Percentiles rank a stretch among this genome's conserved stretches.
Conservation (phyloP, 306 rosid genomes). For the Potentilla sterilis region DNA sequence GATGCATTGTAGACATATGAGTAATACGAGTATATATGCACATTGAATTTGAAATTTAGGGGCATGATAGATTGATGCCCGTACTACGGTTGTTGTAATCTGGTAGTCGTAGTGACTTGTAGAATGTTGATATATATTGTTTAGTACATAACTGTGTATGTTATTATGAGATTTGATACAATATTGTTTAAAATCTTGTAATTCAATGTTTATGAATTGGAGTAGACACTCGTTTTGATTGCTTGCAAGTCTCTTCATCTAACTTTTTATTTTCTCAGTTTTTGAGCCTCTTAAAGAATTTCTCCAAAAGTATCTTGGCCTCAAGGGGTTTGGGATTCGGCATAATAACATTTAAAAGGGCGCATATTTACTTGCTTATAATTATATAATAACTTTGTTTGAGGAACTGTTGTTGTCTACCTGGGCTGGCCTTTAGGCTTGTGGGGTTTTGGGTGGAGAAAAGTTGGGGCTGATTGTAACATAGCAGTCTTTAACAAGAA, state of each 20-base stretch:
- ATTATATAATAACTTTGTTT: neutral
- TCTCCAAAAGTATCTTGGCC: neutral
- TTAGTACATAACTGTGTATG: neutral
- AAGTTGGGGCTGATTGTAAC: neutral
- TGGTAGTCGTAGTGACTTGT: neutral
- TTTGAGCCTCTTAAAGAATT: neutral
- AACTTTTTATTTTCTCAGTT: neutral
- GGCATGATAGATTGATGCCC: neutral
- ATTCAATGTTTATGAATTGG: neutral
- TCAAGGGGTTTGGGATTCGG: neutral
- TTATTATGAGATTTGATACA: neutral
- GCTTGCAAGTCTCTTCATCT: neutral
- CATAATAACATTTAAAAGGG: neutral
- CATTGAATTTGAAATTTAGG: neutral
- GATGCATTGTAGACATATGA: neutral
- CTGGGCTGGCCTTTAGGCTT: neutral
- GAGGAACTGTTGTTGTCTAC: neutral
- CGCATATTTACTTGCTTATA: neutral
- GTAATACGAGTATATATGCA: neutral
- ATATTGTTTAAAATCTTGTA: neutral
- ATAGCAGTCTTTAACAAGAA: neutral
- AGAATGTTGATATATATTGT: neutral
- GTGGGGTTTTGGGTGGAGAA: neutral
- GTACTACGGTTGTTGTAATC: neutral
- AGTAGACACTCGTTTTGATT: no score